Percentiles rank a stretch among this genome's conserved stretches.
Conservation (phyloP, 169 alveolate genomes). For the Babesia ovis region DNA sequence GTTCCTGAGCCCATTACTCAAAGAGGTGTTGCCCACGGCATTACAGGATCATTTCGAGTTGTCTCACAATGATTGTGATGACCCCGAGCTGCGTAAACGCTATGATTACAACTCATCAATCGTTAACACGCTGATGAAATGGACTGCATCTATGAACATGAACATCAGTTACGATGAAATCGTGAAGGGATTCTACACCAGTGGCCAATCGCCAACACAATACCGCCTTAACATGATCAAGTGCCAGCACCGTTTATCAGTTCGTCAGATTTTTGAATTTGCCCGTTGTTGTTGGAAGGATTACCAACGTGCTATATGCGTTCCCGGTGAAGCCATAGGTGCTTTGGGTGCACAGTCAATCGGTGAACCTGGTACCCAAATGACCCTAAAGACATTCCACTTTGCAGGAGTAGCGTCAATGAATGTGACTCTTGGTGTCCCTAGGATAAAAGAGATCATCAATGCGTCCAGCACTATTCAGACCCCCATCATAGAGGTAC, state of each 20-base stretch:
- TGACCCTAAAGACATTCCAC: slow-evolving; percentile 99
- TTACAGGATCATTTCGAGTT: slow-evolving; percentile 55
- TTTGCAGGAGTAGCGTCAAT: slow-evolving; percentile 97
- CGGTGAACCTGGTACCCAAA: slow-evolving; percentile 99
- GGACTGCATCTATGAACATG: slow-evolving; percentile 15
- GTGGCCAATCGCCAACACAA: slow-evolving; percentile 1
- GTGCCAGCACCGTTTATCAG: slow-evolving; percentile 68
- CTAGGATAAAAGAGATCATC: slow-evolving; percentile 98
- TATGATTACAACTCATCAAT: slow-evolving; percentile 12
- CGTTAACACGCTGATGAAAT: not conserved
- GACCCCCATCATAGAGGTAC: slow-evolving; percentile 96
- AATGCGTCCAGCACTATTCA: slow-evolving; percentile 93
- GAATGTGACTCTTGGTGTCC: slow-evolving; percentile 99
- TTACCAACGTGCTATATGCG: slow-evolving; percentile 87
- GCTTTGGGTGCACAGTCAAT: slow-evolving; percentile 99
- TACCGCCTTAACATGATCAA: slow-evolving; percentile 31
- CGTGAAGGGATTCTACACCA: not conserved
- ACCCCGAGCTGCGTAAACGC: slow-evolving; percentile 1
- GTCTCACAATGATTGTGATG: slow-evolving; percentile 24
- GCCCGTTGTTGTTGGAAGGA: slow-evolving; percentile 86
- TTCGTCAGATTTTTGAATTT: slow-evolving; percentile 84
- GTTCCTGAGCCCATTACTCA: slow-evolving; percentile 64
- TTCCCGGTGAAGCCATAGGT: slow-evolving; percentile 99
- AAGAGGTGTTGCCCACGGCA: slow-evolving; percentile 69
- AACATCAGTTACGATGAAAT: slow-evolving; percentile 16